Conservation (phyloP, 768 basidiomycete genomes). For the Russula lepida region DNA sequence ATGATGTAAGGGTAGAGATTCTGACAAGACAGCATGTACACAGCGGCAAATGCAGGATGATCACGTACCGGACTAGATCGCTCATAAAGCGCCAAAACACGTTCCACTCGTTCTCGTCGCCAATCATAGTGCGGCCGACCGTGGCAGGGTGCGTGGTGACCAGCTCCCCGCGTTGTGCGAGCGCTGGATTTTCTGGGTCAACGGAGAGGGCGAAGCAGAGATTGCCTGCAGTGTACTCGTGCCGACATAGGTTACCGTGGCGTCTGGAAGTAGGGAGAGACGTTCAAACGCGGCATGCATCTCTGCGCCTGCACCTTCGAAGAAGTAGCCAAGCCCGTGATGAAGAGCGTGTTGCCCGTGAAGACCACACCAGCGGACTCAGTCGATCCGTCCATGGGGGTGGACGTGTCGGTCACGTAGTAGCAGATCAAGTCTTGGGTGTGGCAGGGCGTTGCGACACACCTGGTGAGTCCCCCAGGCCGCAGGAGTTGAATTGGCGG, state of each 20-base stretch:
- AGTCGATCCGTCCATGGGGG: constrained; percentile 8
- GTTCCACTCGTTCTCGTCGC: constrained; percentile 92
- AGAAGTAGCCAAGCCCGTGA: constrained; percentile 87
- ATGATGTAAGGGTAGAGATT: background rate
- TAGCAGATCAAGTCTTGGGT: constrained; percentile 96
- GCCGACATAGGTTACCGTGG: constrained; percentile 78
- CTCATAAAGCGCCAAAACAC: constrained; percentile 80
- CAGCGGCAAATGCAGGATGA: background rate
- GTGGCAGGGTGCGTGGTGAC: constrained; percentile 53
- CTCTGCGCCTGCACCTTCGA: constrained; percentile 71
- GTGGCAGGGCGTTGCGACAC: constrained; percentile 85
- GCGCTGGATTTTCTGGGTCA: constrained; percentile 52
- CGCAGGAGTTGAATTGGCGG: background rate
- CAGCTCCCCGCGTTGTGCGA: constrained; percentile 51
- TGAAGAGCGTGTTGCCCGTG: constrained; percentile 91
- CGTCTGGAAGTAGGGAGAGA: constrained; percentile 65
- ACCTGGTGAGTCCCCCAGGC: constrained; percentile 35
- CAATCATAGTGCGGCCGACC: constrained; percentile 80
- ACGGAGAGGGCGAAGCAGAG: constrained; percentile 61
- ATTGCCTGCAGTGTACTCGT: constrained; percentile 81
- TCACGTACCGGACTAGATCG: constrained; percentile 51
- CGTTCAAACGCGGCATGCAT: constrained; percentile 74
- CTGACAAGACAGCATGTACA: background rate
- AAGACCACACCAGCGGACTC: constrained; percentile 69
- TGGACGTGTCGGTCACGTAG: constrained; percentile 44